Percentiles rank a stretch among this genome's conserved stretches.
Conservation (phyloP, 164 flowering plant genomes). For the Magnolia kwangsiensis region DNA sequence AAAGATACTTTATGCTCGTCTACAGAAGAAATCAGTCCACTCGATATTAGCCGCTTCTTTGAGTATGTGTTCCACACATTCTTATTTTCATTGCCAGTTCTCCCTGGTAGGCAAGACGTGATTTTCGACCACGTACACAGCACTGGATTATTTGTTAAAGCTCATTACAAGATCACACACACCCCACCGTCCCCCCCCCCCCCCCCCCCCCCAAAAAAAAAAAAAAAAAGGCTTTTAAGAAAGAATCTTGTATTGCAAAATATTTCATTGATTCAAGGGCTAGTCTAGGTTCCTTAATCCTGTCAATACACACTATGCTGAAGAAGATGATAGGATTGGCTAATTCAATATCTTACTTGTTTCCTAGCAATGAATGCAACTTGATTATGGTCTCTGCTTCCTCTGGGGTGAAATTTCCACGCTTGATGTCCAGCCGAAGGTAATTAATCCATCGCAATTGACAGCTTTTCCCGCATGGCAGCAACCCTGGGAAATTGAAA, state of each 20-base stretch:
- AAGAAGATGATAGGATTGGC: not conserved
- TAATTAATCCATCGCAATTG: conserved; percentile 14
- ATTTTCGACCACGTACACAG: conserved; percentile 70
- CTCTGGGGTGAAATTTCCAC: conserved; percentile 12
- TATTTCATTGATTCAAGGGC: not conserved
- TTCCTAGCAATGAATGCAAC: conserved; percentile 2
- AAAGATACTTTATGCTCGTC: conserved; percentile 6
- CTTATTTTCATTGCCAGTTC: conserved; percentile 86
- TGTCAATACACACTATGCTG: not conserved
- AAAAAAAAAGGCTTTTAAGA: too few species aligned
- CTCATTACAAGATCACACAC: too few species aligned
- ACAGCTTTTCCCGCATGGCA: conserved; percentile 13
- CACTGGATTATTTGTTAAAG: not conserved
- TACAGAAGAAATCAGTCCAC: not conserved
- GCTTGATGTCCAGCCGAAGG: conserved; percentile 11
- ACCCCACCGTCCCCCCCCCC: too few species aligned
- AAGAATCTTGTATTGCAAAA: not conserved
- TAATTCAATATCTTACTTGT: not conserved
- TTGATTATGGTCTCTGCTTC: conserved; percentile 10
- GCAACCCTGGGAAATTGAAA: conserved; percentile 7
- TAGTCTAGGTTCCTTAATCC: not conserved
- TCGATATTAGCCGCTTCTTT: conserved; percentile 43
- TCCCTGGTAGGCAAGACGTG: conserved; percentile 70
- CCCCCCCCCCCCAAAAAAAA: too few species aligned
- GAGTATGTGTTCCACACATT: conserved; percentile 83